Evolutionary conservation across 1,284 basidiomycete genomes (phyloP).

Genomic region (Tilletiaria anomala): DNA sequence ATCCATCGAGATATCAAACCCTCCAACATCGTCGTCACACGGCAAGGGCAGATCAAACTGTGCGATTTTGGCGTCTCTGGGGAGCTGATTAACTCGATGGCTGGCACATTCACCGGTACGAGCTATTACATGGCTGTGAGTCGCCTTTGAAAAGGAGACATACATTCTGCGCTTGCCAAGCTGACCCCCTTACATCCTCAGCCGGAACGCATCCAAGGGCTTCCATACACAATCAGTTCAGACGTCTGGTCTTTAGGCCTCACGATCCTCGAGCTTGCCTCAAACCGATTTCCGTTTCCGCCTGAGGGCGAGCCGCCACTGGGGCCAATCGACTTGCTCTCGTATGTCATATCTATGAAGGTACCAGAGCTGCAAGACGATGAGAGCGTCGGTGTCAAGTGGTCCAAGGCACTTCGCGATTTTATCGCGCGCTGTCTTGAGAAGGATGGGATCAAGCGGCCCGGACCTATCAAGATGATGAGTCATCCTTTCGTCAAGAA

Average conservation of each 20-base stretch:
- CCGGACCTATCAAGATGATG: constrained; percentile 71
- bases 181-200: constrained; percentile 39
- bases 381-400: constrained; percentile 46
- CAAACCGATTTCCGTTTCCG: constrained; percentile 90
- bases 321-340: constrained; percentile 81
- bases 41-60: constrained; percentile 73
- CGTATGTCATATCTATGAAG: constrained; percentile 76
- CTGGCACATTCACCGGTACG: constrained; percentile 90
- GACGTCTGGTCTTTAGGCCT: constrained; percentile 98
- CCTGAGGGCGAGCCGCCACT: constrained; percentile 52
- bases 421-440: constrained; percentile 76
- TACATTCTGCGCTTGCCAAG: constrained; percentile 1
- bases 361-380: constrained; percentile 58
- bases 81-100: constrained; percentile 69
- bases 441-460: constrained; percentile 48
- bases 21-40: constrained; percentile 78
- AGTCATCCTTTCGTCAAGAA: constrained; percentile 72
- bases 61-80: constrained; percentile 95
- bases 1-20: constrained; percentile 71
- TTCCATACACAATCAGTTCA: constrained; percentile 77
- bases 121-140: constrained; percentile 93
- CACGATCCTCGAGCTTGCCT: constrained; percentile 78
- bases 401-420: constrained; percentile 77
- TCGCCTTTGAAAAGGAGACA: constrained; percentile 16
- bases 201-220: constrained; percentile 83